Evolutionary conservation across 768 basidiomycete genomes (phyloP).

Genomic region (Lactarius hatsudake): DNA sequence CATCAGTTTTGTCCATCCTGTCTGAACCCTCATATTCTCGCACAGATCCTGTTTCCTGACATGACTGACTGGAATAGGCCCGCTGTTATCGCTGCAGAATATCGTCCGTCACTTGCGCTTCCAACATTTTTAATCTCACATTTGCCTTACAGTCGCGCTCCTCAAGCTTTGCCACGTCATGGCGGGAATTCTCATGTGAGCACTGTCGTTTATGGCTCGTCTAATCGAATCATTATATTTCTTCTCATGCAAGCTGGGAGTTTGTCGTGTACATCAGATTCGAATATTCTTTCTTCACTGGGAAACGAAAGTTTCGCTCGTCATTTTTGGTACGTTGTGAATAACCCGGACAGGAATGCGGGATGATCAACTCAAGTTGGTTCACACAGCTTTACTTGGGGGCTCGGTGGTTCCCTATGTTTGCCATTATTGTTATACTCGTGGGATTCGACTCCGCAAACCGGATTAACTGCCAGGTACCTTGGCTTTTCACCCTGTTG

Average conservation of each 20-base stretch:
- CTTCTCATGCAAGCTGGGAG: neutral
- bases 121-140: neutral
- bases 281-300: neutral
- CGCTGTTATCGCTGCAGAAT: neutral
- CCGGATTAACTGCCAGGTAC: neutral
- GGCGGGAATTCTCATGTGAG: slow-evolving; percentile 17
- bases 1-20: neutral
- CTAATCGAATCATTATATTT: neutral
- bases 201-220: neutral
- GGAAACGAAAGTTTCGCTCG: neutral
- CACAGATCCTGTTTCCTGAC: neutral
- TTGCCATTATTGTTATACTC: neutral
- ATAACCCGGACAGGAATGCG: neutral
- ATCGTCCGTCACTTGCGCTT: neutral
- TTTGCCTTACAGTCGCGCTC: neutral
- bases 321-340: neutral
- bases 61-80: neutral
- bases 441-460: neutral
- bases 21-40: neutral
- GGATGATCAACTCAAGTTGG: neutral
- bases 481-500: neutral
- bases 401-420: neutral
- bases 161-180: slow-evolving; percentile 6
- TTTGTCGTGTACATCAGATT: neutral
- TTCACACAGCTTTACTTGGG: neutral